phyloP scores from a whole-genome alignment of 176 grass and related monocot genomes.

The Bromus sterilis region DNA sequence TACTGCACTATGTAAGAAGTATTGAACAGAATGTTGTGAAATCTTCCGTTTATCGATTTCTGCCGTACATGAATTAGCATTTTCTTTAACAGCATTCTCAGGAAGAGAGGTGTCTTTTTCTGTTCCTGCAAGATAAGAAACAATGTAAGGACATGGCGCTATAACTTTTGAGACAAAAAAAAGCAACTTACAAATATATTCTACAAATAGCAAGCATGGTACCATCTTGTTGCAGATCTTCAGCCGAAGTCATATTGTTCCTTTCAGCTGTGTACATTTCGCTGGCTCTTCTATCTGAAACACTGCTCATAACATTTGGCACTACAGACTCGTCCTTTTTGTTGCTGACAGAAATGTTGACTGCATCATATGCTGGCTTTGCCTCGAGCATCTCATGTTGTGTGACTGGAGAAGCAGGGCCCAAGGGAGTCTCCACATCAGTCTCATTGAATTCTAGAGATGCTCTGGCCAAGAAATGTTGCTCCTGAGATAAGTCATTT shows the following conservation, averaged over 20 bases:
- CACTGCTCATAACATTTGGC: not conserved
- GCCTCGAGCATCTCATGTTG: not conserved
- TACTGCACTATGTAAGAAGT: conserved; percentile 4
- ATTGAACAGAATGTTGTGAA: conserved; percentile 6
- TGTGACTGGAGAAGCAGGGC: not conserved
- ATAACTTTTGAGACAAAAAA: not conserved
- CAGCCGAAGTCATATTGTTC: not conserved
- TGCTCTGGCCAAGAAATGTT: conserved; percentile 17
- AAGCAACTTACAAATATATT: conserved; percentile 6
- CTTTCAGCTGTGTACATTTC: conserved; percentile 17
- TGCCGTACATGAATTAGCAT: conserved; percentile 12
- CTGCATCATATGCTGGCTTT: not conserved
- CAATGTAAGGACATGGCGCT: conserved; percentile 5
- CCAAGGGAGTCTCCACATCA: conserved; percentile 17
- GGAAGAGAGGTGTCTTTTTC: conserved; percentile 15
- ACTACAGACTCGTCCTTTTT: not conserved
- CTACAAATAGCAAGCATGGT: not conserved
- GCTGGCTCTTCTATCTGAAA: conserved; percentile 18
- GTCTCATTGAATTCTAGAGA: conserved; percentile 15
- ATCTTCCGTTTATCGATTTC: not conserved
- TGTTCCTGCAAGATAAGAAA: conserved; percentile 30
- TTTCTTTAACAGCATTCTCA: conserved; percentile 29
- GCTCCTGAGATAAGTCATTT: conserved; percentile 15
- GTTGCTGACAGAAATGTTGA: conserved; percentile 13
- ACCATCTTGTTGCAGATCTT: conserved; percentile 22